phyloP scores from a whole-genome alignment of 176 grass and related monocot genomes.

The Coix lacrymajobi region DNA sequence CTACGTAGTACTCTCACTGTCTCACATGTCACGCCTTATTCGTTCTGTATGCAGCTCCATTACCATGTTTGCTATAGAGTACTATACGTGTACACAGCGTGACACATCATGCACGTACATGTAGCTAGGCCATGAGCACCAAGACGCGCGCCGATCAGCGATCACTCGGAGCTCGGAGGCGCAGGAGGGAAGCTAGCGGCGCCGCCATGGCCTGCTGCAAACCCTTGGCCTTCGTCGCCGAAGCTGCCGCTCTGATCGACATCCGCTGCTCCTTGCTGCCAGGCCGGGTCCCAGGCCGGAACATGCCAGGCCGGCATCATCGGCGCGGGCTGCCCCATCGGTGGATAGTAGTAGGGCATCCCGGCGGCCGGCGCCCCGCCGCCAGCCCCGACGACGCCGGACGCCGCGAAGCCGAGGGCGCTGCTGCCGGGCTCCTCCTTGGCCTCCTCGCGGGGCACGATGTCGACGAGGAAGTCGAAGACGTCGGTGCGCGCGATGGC shows the following conservation, averaged over 20 bases:
- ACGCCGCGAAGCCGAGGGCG: slow-evolving; percentile 45
- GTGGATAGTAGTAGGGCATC: slow-evolving; percentile 67
- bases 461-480: slow-evolving; percentile 96
- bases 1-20: not conserved
- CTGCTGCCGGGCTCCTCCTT: slow-evolving; percentile 64
- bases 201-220: slow-evolving; percentile 24
- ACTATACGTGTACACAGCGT: not conserved
- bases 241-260: slow-evolving; percentile 46
- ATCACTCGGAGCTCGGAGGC: slow-evolving; percentile 46
- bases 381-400: not conserved
- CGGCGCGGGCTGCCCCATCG: slow-evolving; percentile 58
- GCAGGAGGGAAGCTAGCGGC: slow-evolving; percentile 37
- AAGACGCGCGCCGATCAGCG: not conserved
- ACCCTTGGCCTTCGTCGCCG: slow-evolving; percentile 54
- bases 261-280: slow-evolving; percentile 47
- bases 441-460: slow-evolving; percentile 78
- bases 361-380: slow-evolving; percentile 34
- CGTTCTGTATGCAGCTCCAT: not conserved
- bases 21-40: not conserved
- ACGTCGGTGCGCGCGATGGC: slow-evolving; percentile 95
- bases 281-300: slow-evolving; percentile 58
- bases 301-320: slow-evolving; percentile 69
- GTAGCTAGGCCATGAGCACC: not conserved
- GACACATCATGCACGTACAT: not conserved
- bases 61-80: not conserved